phyloP scores from a whole-genome alignment of 495 filamentous ascomycete species.

The Aspergillus hancockii region DNA sequence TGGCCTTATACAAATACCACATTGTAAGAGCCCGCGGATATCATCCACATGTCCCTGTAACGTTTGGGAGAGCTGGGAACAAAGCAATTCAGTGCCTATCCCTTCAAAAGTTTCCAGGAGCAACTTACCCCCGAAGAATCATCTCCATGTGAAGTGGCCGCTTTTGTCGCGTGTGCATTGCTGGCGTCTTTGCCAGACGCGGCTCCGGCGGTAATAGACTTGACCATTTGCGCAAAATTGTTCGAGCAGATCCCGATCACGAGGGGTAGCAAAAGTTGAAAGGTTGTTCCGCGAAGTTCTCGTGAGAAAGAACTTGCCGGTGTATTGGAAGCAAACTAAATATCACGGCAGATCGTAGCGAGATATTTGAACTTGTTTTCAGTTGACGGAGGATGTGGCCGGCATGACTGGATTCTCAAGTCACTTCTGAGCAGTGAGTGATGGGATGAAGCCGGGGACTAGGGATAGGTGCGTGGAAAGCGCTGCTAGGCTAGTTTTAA shows the following conservation, averaged over 20 bases:
- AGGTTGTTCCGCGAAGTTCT: background rate
- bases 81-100: conserved; percentile 16
- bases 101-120: background rate
- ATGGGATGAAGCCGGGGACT: background rate
- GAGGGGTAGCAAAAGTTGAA: background rate
- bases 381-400: conserved; percentile 11
- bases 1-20: conserved; percentile 68
- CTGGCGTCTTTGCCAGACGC: conserved; percentile 7
- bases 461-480: background rate
- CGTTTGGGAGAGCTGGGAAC: conserved; percentile 43
- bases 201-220: conserved; percentile 9
- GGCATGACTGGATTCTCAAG: conserved; percentile 10
- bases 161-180: conserved; percentile 21
- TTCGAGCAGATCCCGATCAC: background rate
- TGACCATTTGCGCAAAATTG: conserved; percentile 16
- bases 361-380: conserved; percentile 4
- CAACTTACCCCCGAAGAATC: conserved; percentile 39
- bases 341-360: background rate
- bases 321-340: background rate
- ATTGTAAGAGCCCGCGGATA: conserved; percentile 54
- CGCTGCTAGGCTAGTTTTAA: background rate
- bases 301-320: background rate
- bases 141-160: conserved; percentile 12
- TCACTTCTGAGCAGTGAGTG: conserved; percentile 11
- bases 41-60: conserved; percentile 54